These are phyloP conservation scores for Lachancea lanzarotensis DNA, from an alignment of 805 yeast species.

Conservation along the genomic window DNA sequence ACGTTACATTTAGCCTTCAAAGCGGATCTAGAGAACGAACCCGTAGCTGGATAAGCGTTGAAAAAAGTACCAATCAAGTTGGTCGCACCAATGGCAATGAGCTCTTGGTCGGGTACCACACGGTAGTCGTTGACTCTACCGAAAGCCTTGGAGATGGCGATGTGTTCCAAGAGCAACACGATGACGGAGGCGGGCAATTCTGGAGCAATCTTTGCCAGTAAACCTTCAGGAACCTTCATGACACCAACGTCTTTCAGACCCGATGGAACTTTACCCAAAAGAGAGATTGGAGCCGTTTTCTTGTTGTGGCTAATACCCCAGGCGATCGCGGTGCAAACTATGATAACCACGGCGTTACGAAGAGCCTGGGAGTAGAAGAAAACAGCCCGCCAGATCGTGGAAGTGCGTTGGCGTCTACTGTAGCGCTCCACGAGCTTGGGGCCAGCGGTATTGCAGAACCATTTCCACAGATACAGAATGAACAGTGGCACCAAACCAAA, in stretches of 20 bases:
- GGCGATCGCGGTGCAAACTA: constrained; percentile 75
- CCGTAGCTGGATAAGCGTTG: constrained; percentile 92
- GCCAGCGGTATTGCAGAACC: constrained; percentile 44
- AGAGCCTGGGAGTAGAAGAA: constrained; percentile 70
- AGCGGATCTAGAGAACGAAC: constrained; percentile 92
- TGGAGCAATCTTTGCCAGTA: constrained; percentile 54
- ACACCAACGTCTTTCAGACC: constrained; percentile 76
- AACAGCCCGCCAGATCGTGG: constrained; percentile 27
- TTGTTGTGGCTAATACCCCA: constrained; percentile 63
- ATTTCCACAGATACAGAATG: constrained; percentile 69
- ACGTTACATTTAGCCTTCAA: constrained; percentile 93
- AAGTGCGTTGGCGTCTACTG: constrained; percentile 19
- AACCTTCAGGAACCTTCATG: constrained; percentile 55
- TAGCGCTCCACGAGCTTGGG: constrained; percentile 57
- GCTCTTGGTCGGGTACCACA: constrained; percentile 87
- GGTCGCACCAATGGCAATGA: constrained; percentile 87
- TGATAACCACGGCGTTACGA: constrained; percentile 75
- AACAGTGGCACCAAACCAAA: constrained; percentile 76
- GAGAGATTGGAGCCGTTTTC: constrained; percentile 41
- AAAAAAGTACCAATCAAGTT: constrained; percentile 88
- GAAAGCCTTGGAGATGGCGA: constrained; percentile 88
- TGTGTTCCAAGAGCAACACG: constrained; percentile 80
- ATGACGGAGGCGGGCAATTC: constrained; percentile 84
- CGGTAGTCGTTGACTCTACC: constrained; percentile 90
- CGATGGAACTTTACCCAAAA: constrained; percentile 73